These are phyloP conservation scores for Asterionellopsis glacialis DNA, from an alignment of 108 stramenopile species.

Conservation along the genomic window DNA sequence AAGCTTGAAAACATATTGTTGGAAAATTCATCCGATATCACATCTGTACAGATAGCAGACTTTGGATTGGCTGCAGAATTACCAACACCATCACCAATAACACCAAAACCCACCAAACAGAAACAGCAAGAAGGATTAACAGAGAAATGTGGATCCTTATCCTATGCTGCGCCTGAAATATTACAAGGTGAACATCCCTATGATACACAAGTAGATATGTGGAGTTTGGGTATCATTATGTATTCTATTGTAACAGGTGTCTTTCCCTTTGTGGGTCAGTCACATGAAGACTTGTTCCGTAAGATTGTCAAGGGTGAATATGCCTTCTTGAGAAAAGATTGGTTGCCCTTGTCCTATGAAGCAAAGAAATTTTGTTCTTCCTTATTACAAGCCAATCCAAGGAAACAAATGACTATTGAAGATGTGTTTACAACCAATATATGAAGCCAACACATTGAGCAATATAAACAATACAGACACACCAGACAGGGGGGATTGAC, in stretches of 20 bases:
- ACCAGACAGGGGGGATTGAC: too few relatives aligned
- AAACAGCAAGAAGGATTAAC: slow-evolving; percentile 35
- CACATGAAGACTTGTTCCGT: not conserved
- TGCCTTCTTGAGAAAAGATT: slow-evolving; percentile 8
- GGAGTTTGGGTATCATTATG: slow-evolving; percentile 92
- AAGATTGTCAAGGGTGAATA: slow-evolving; percentile 6
- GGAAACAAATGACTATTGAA: slow-evolving; percentile 15
- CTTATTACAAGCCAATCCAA: slow-evolving; percentile 17
- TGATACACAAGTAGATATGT: slow-evolving; percentile 84
- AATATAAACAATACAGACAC: too few relatives aligned
- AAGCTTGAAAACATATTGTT: too few relatives aligned
- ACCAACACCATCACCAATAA: too few relatives aligned
- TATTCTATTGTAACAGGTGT: slow-evolving; percentile 87
- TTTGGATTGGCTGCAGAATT: too few relatives aligned
- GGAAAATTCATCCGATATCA: too few relatives aligned
- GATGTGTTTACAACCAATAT: slow-evolving; percentile 4
- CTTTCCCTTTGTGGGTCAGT: slow-evolving; percentile 14
- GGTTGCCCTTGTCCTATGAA: slow-evolving; percentile 12
- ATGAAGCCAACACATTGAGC: too few relatives aligned
- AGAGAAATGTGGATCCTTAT: slow-evolving; percentile 80
- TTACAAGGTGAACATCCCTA: slow-evolving; percentile 51
- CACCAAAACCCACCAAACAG: too few relatives aligned
- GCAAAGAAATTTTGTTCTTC: slow-evolving; percentile 33
- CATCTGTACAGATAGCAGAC: too few relatives aligned
- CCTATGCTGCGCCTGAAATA: slow-evolving; percentile 44